Conservation (phyloP, 345 rosid genomes). For the Murraya paniculata region DNA sequence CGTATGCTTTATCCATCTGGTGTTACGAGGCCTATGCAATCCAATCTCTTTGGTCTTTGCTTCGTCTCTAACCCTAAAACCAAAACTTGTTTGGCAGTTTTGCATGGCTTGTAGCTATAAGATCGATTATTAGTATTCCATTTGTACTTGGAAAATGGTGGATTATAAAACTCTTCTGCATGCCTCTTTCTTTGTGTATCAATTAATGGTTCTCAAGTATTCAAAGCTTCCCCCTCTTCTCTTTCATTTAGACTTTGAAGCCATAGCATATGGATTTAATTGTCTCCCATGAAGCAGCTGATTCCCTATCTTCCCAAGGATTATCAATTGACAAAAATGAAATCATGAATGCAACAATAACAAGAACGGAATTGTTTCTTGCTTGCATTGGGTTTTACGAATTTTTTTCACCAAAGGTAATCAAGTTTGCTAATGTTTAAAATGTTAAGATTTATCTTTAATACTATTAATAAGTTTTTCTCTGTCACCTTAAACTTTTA, state of each 20-base stretch:
- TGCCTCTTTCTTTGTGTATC: too few relatives aligned
- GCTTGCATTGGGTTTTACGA: constrained; percentile 25
- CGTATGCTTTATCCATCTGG: neutral
- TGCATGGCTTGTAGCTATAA: neutral
- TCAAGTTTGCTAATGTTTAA: neutral
- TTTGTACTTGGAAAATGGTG: neutral
- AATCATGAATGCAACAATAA: neutral
- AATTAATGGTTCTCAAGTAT: neutral
- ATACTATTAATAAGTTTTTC: too few relatives aligned
- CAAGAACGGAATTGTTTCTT: constrained; percentile 10
- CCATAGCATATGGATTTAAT: neutral
- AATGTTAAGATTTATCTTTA: neutral
- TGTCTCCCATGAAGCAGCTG: neutral
- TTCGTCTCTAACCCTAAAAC: neutral
- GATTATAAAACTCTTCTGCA: neutral
- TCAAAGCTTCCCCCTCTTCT: neutral
- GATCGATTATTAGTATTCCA: neutral
- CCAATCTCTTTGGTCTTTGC: neutral
- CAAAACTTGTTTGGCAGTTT: neutral
- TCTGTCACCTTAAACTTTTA: too few relatives aligned
- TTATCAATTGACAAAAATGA: neutral
- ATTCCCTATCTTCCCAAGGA: neutral
- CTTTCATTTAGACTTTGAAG: neutral
- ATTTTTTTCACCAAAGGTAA: constrained; percentile 26
- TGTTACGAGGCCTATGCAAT: neutral